Percentiles rank a stretch among this genome's conserved stretches.
These are phyloP conservation scores for Cercophora samala DNA, from an alignment of 495 filamentous ascomycete species.

Conservation along the genomic window DNA sequence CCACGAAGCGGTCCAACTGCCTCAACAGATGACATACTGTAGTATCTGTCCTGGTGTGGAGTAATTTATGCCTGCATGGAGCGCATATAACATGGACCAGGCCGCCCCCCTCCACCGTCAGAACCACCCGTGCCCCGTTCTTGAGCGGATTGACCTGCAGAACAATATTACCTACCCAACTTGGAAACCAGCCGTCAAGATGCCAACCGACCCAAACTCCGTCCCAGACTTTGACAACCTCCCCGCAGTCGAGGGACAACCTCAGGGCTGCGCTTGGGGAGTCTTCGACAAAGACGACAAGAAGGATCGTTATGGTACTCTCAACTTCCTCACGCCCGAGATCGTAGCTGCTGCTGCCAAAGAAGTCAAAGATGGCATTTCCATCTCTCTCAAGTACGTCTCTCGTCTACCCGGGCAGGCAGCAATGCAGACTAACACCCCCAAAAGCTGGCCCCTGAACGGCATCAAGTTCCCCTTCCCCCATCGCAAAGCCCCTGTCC, in stretches of 20 bases:
- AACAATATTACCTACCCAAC: neutral
- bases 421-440: neutral
- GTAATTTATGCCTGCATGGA: neutral
- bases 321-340: conserved; percentile 57
- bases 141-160: neutral
- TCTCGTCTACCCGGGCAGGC: no score
- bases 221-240: conserved; percentile 56
- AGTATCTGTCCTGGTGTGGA: neutral
- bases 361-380: conserved; percentile 54
- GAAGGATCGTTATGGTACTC: conserved; percentile 56
- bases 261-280: conserved; percentile 64
- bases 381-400: conserved; percentile 57
- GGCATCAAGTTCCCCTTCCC: conserved; percentile 49
- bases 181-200: neutral
- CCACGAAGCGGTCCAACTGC: neutral
- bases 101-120: neutral
- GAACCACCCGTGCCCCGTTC: neutral
- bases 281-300: conserved; percentile 60
- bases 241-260: conserved; percentile 56
- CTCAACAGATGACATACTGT: neutral
- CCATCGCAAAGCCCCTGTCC: conserved; percentile 50
- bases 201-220: conserved; percentile 20
- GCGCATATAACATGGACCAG: neutral
- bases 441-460: conserved; percentile 43
- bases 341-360: conserved; percentile 49